phyloP scores from a whole-genome alignment of 306 rosid species.

The Glycine latifolia region DNA sequence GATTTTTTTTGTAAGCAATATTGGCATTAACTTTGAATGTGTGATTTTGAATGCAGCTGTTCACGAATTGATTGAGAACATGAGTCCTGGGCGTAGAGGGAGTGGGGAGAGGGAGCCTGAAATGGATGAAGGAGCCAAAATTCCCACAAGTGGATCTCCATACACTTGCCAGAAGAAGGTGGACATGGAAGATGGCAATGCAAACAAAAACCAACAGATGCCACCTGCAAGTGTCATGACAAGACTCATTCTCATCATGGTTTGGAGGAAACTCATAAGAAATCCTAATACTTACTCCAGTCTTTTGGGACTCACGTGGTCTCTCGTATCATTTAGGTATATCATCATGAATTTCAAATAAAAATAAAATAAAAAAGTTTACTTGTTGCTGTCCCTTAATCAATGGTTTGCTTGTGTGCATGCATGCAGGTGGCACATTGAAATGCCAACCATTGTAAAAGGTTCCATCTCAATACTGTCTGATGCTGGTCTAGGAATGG shows the following conservation, averaged over 20 bases:
- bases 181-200: constrained; percentile 61
- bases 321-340: constrained; percentile 80
- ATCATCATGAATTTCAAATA: neutral
- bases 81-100: constrained; percentile 69
- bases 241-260: constrained; percentile 88
- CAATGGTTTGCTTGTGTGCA: constrained; percentile 34
- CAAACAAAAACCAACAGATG: constrained; percentile 71
- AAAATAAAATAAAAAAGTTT: neutral
- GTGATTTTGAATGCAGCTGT: constrained; percentile 46
- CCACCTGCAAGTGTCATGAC: constrained; percentile 93
- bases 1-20: neutral
- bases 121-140: constrained; percentile 63
- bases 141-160: constrained; percentile 63
- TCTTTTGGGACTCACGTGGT: constrained; percentile 77
- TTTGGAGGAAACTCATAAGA: constrained; percentile 92
- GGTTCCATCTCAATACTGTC: constrained; percentile 89
- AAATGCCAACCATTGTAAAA: constrained; percentile 83
- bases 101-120: constrained; percentile 51
- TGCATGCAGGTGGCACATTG: constrained; percentile 70
- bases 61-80: constrained; percentile 60
- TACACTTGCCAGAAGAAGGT: constrained; percentile 63
- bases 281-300: constrained; percentile 93
- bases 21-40: neutral
- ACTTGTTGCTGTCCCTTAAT: neutral
- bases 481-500: constrained; percentile 95